Base-by-base conservation (phyloP, 2,329 filamentous ascomycete genomes). In the Trichocomaceae sp. region DNA sequence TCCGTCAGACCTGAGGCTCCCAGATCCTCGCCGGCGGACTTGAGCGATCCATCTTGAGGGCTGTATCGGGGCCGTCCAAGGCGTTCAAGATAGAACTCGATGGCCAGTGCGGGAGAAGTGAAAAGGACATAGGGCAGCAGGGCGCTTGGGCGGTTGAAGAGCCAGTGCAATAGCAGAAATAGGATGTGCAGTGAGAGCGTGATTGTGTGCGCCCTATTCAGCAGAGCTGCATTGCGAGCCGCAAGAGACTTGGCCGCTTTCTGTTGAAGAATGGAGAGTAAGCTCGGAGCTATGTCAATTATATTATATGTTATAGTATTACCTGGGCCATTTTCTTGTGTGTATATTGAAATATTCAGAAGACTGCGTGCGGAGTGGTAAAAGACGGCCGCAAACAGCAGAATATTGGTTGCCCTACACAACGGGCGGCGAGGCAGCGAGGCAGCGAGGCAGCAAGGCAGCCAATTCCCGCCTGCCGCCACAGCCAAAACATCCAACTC, bases 1-100 rank as follows among this genome's bases (percentile, higher is more conserved):
- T 96, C 93, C 10, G 92, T 97, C 76, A 99, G 75, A 4, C 93
- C 93, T 33, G 86, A 81, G 9, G 90, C 88, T 52, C 87, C 84
- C 50, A 99, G 82, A 70, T 99, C 93, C 69, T 97, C 91, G 44
- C 93, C 92, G 0, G 88, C 78, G 31, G 80, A 83, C 68, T 83
- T 84, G 58, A 97, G 77, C n/a, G 85, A 79, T 13, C 78, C 80
- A 47, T 83, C 84, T 23, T 75, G 74, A 20, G 83, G 69, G 61
- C 84, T 82, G 68, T 85, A 88, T 58, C 78, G 84, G 22, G 93
- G 93, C 9, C 92, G 87, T 12, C 88, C 90, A 7, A 90, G 83
- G 47, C 81, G 81, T 72, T 99, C 93, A 59, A 99, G 85, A 64
- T 90, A 85, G 67, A 88, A 87, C 70, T 97, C 84, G 73, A 93